Percentiles rank a stretch among this genome's conserved stretches.
These are phyloP conservation scores for Apophysomyces ossiformis DNA, from an alignment of 371 early-diverging fungal species.

Conservation along the genomic window DNA sequence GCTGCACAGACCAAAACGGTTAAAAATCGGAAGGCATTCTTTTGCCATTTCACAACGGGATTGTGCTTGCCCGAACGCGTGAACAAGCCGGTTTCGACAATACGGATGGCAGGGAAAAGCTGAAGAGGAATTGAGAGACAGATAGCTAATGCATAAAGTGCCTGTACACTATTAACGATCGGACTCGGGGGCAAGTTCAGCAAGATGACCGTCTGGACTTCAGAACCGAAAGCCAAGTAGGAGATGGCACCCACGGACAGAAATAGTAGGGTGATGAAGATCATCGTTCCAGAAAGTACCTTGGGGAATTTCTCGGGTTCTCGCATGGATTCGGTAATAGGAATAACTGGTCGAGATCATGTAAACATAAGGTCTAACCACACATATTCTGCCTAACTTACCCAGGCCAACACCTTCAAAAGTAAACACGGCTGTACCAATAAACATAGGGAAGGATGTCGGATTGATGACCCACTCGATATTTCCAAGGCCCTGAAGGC, in stretches of 20 bases:
- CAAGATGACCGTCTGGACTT: slow-evolving; percentile 80
- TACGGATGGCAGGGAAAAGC: slow-evolving; percentile 88
- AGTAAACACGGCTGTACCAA: slow-evolving; percentile 90
- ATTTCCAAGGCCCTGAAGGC: slow-evolving; percentile 63
- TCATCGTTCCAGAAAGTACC: slow-evolving; percentile 72
- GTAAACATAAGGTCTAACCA: neutral
- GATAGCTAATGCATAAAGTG: slow-evolving; percentile 84
- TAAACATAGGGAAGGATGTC: slow-evolving; percentile 76
- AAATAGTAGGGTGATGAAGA: slow-evolving; percentile 73
- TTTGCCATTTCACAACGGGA: slow-evolving; percentile 83
- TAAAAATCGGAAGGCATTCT: slow-evolving; percentile 74
- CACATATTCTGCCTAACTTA: slow-evolving; percentile 19
- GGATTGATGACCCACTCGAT: slow-evolving; percentile 70
- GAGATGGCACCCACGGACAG: slow-evolving; percentile 75
- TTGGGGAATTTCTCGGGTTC: slow-evolving; percentile 78
- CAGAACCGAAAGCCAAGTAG: slow-evolving; percentile 80
- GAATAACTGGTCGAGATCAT: slow-evolving; percentile 46
- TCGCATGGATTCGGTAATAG: slow-evolving; percentile 77
- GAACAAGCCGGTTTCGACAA: slow-evolving; percentile 77
- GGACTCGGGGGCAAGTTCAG: slow-evolving; percentile 75
- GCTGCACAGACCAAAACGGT: slow-evolving; percentile 63
- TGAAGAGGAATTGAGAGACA: slow-evolving; percentile 83
- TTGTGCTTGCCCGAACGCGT: slow-evolving; percentile 66
- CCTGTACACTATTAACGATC: slow-evolving; percentile 68
- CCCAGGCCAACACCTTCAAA: slow-evolving; percentile 89